Evolutionary conservation across 129 eudicot genomes (phyloP), one percentile per base, ranked within the genome.

Genomic region (Pittosporum tobira): DNA sequence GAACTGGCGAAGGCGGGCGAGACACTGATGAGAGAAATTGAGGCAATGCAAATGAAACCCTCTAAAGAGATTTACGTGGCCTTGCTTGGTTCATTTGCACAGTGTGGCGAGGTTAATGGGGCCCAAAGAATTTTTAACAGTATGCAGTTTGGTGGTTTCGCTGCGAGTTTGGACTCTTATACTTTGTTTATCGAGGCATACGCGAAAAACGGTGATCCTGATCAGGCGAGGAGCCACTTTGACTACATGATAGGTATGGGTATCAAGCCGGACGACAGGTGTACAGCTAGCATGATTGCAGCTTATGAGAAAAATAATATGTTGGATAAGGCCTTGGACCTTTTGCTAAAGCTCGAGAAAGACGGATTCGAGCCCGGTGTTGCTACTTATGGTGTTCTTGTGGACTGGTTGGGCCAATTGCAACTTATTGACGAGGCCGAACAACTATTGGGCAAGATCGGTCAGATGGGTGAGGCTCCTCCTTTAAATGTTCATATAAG

Each of bases 391-490:
- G 28, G 79, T 8, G 96, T 72, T 14, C 69, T 93, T 54, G 73
- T 87, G n/a, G 91, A 83, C 59, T 93, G 99, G 99, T 69, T 93
- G 23, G 56, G 76, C 61, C 76, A 81, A 64, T 43, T 93, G 79
- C 78, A 81, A 63, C 73, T 93, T 48, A 24, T 79, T 60, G 99
- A 93, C 52, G 99, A 93, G 63, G 96, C 79, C 20, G 96, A 93
- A 71, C 85, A 69, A 19, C 1, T 93, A 25, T 36, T 87, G 71
- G 77, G 75, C 4, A 93, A 75, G 72, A 75, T 93, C 31, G 47
- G 79, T 22, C 73, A 76, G 63, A 69, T 37, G 38, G 85, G 88
- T 24, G 86, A 87, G 78, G 75, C 80, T 34, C 91, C 96, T 64
- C 75, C 96, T 1, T 19, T 79, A 16, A 76, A 63, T 61, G 72